Base-by-base conservation (phyloP, 768 basidiomycete species). In the Crassisporium funariophilum region DNA sequence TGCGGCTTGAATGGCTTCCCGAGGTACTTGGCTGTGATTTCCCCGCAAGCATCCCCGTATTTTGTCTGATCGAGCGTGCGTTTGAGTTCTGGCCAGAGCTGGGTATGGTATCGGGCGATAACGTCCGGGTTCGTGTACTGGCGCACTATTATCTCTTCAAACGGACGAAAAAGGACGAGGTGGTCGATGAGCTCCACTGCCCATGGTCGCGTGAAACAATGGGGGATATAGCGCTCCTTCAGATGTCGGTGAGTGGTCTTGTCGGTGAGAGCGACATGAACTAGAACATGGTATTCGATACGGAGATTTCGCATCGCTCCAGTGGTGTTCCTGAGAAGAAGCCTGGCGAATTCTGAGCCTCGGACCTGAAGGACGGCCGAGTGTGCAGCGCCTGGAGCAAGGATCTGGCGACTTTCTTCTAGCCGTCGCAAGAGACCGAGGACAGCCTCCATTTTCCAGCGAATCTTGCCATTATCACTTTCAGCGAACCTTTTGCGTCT, bases 141-240 rank as follows among this genome's bases (percentile, higher is more conserved):
- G 2, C 2, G 7, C 8, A 35, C 41, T 1, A 53, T 29, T 17
- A 15, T 19, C 23, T 47, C 42, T 29, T 53, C 36, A 41, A 53
- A 53, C 1, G 51, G 51, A 10, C 51, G 41, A 17, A 48, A 35
- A 1, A 53, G 1, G 16, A 40, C 27, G 9, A 53, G 42, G 16
- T 40, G 9, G 19, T 16, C 5, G 12, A 48, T 4, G 21, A 53
- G 46, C 4, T 12, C 33, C 9, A 9, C 7, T 1, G 41, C 41
- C 41, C 41, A 44, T 13, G 31, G 27, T 1, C 41, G 13, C 4
- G 37, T 53, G 4, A 39, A 21, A 1, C 17, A 9, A 20, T 48
- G 51, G 0, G 51, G 46, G 12, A 44, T 25, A 15, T 21, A 24
- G 13, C 21, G 37, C 25, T 53, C 36, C 10, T 36, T 35, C 21